These are phyloP conservation scores for Colletotrichum magnum DNA, from an alignment of 2,329 filamentous ascomycete genomes.

Conservation along the genomic window DNA sequence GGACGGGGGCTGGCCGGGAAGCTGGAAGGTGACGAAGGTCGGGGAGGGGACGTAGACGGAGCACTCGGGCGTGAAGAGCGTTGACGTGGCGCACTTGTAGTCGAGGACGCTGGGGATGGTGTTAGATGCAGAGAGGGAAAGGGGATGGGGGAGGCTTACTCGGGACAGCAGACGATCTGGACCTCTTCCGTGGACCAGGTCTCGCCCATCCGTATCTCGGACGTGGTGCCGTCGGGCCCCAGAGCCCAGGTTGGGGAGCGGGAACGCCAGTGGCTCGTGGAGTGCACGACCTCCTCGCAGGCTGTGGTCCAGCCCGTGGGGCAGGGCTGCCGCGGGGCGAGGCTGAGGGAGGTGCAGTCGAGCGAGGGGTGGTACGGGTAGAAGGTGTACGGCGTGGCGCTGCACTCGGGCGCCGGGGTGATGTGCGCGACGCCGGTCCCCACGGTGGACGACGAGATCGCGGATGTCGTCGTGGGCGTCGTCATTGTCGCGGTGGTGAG, in stretches of 20 bases:
- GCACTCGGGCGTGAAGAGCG: not conserved
- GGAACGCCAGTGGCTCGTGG: not conserved
- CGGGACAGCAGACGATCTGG: conserved; percentile 15
- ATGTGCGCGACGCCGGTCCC: not conserved
- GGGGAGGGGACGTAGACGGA: not conserved
- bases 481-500: not conserved
- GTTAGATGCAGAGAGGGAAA: not conserved
- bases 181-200: not conserved
- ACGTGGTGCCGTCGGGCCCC: not conserved
- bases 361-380: too few species aligned
- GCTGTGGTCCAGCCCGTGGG: conserved; percentile 16
- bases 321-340: conserved; percentile 2
- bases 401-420: conserved; percentile 9
- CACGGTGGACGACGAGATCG: not conserved
- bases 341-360: not conserved
- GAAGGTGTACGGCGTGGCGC: not conserved
- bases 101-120: not conserved
- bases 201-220: not conserved
- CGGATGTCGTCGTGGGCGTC: not conserved
- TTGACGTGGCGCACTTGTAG: not conserved
- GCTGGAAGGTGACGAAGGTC: not conserved
- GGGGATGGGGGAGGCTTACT: not conserved
- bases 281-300: not conserved
- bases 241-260: not conserved
- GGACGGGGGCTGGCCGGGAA: not conserved